A percentile compares a stretch with the other conserved stretches of the same genome.
phyloP scores from a whole-genome alignment of 805 yeast species.

The Saturnispora sanitii region DNA sequence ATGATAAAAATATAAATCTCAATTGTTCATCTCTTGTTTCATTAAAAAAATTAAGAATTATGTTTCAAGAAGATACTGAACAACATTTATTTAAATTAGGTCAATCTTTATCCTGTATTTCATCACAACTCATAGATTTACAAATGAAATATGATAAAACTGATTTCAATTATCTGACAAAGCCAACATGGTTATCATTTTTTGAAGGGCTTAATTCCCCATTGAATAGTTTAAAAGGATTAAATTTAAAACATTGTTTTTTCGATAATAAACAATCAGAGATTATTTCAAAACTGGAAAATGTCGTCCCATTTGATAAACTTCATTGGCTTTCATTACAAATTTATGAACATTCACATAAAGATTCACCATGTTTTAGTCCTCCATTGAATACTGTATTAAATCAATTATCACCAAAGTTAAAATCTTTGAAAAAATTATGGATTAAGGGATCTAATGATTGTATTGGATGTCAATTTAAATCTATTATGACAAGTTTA shows the following conservation, averaged over 20 bases:
- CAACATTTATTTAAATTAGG: slow-evolving; percentile 11
- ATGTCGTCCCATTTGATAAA: slow-evolving; percentile 26
- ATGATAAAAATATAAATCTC: neutral
- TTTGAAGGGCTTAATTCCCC: slow-evolving; percentile 12
- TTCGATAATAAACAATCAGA: slow-evolving; percentile 15
- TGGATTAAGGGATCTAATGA: slow-evolving; percentile 21
- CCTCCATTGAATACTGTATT: slow-evolving; percentile 8
- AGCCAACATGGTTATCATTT: slow-evolving; percentile 23
- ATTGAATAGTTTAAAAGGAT: slow-evolving; percentile 9
- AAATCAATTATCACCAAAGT: slow-evolving; percentile 13
- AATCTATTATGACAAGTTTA: slow-evolving; percentile 10
- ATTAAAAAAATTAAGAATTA: slow-evolving; percentile 13
- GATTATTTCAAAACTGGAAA: slow-evolving; percentile 27
- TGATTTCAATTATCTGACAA: slow-evolving; percentile 19
- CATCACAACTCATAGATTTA: slow-evolving; percentile 11
- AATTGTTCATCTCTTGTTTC: slow-evolving; percentile 7
- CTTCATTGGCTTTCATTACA: slow-evolving; percentile 14
- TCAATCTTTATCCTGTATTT: slow-evolving; percentile 4
- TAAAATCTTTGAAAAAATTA: slow-evolving; percentile 14
- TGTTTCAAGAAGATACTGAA: slow-evolving; percentile 19
- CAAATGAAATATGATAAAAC: slow-evolving; percentile 15
- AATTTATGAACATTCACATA: slow-evolving; percentile 23
- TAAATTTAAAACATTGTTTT: slow-evolving; percentile 20
- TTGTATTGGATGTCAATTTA: slow-evolving; percentile 21
- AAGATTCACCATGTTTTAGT: slow-evolving; percentile 1